phyloP scores from a whole-genome alignment of 1,139 yeast genomes.

The Debaryomycetaceae sp. region DNA sequence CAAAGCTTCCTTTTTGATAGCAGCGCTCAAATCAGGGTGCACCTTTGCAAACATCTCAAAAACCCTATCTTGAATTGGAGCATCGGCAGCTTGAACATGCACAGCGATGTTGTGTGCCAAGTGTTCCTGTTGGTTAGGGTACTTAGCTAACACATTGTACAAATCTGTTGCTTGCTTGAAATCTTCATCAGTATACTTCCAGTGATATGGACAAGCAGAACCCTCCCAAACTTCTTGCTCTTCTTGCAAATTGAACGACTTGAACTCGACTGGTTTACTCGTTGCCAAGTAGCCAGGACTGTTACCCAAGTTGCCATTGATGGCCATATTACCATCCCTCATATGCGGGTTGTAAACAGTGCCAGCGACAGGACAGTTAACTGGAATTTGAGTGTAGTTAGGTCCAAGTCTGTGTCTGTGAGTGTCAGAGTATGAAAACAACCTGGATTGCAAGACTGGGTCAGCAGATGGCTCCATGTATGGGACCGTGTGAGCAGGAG shows the following conservation, averaged over 20 bases:
- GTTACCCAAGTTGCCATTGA: slow-evolving; percentile 81
- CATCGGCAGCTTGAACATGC: slow-evolving; percentile 68
- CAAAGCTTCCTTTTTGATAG: slow-evolving; percentile 60
- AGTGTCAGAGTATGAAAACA: slow-evolving; percentile 84
- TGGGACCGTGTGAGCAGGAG: slow-evolving; percentile 83
- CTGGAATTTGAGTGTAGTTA: slow-evolving; percentile 72
- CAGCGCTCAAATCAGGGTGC: slow-evolving; percentile 54
- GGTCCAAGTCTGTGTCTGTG: slow-evolving; percentile 64
- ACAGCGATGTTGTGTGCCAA: slow-evolving; percentile 81
- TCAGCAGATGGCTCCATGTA: slow-evolving; percentile 83
- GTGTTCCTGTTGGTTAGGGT: slow-evolving; percentile 76
- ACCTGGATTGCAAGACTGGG: slow-evolving; percentile 81
- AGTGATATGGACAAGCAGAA: slow-evolving; percentile 84
- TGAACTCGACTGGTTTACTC: slow-evolving; percentile 53
- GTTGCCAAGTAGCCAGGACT: slow-evolving; percentile 77
- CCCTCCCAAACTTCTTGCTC: slow-evolving; percentile 88
- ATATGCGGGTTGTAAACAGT: slow-evolving; percentile 55
- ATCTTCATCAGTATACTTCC: slow-evolving; percentile 73
- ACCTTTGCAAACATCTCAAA: slow-evolving; percentile 76
- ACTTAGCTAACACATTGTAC: slow-evolving; percentile 72
- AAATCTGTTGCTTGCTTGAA: slow-evolving; percentile 64
- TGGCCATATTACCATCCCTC: slow-evolving; percentile 86
- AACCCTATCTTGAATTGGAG: slow-evolving; percentile 76
- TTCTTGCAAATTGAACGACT: slow-evolving; percentile 39
- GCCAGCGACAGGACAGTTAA: slow-evolving; percentile 59